Conservation (phyloP, 1,284 basidiomycete genomes). For the Sporisorium graminicola region DNA sequence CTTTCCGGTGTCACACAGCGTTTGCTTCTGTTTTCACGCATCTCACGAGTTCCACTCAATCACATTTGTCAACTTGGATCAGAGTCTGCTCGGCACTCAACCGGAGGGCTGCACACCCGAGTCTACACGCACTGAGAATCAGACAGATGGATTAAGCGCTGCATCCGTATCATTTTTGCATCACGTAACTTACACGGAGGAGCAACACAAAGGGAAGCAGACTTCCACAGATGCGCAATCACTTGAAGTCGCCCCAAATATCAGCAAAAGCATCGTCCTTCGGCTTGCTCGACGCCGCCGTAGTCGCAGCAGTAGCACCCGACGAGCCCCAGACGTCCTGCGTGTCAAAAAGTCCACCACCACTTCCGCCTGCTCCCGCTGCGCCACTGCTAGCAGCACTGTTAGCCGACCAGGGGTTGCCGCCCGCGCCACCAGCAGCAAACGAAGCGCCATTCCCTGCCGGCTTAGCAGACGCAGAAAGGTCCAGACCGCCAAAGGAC, state of each 20-base stretch:
- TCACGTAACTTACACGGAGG: neutral
- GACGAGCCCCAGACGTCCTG: conserved; percentile 59
- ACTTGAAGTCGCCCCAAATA: conserved; percentile 69
- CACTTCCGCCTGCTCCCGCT: neutral
- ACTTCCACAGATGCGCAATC: too few relatives aligned
- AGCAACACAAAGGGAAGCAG: too few relatives aligned
- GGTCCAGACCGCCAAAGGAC: conserved; percentile 29
- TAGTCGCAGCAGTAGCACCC: neutral
- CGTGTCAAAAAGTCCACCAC: conserved; percentile 50
- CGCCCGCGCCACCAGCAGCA: neutral
- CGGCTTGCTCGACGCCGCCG: conserved; percentile 2
- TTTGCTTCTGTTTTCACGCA: neutral
- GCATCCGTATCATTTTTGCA: neutral
- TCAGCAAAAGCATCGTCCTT: conserved; percentile 68
- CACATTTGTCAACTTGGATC: neutral
- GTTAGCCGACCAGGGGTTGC: conserved; percentile 24
- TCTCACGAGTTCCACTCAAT: neutral
- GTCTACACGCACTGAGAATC: neutral
- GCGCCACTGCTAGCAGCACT: neutral
- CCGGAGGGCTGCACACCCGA: neutral
- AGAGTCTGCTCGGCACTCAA: neutral
- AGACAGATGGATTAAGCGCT: neutral
- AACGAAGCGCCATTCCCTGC: neutral
- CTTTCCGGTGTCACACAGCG: neutral
- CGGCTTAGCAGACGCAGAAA: conserved; percentile 12